Evolutionary conservation across 495 filamentous ascomycete species (phyloP).

Genomic region (Parathielavia hyrcaniae): DNA sequence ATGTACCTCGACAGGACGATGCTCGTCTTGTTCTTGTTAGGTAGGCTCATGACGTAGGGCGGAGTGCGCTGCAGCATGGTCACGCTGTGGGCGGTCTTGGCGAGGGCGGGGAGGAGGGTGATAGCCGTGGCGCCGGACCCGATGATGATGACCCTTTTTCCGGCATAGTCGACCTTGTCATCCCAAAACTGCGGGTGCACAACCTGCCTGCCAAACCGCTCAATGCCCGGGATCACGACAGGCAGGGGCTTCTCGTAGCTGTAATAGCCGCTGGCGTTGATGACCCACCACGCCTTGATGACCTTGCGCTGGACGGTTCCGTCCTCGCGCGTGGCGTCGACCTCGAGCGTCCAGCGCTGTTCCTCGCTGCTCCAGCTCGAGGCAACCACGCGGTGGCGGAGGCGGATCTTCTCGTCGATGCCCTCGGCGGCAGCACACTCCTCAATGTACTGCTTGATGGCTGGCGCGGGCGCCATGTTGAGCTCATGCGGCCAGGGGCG

Average conservation of each 20-base stretch:
- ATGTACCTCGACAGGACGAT: conserved; percentile 31
- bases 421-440: conserved; percentile 52
- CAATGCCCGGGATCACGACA: conserved; percentile 53
- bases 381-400: conserved; percentile 49
- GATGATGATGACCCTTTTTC: conserved; percentile 50
- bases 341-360: conserved; percentile 55
- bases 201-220: conserved; percentile 49
- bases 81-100: conserved; percentile 43
- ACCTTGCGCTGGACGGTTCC: conserved; percentile 37
- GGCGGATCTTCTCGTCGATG: conserved; percentile 57
- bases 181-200: conserved; percentile 63
- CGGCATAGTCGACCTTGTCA: conserved; percentile 43
- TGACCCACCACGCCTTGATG: conserved; percentile 50
- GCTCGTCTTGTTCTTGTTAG: conserved; percentile 34
- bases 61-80: conserved; percentile 57
- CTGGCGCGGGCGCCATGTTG: conserved; percentile 54
- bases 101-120: conserved; percentile 49
- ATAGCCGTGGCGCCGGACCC: conserved; percentile 55
- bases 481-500: conserved; percentile 55
- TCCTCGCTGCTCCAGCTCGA: conserved; percentile 56
- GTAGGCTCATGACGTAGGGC: conserved; percentile 51
- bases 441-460: conserved; percentile 58
- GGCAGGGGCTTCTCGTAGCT: conserved; percentile 55
- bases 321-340: conserved; percentile 38
- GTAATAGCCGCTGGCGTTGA: conserved; percentile 63